A percentile compares a stretch with the other conserved stretches of the same genome.
Evolutionary conservation across 2,329 filamentous ascomycete genomes (phyloP).

Genomic region (Xylariaceae sp.): DNA sequence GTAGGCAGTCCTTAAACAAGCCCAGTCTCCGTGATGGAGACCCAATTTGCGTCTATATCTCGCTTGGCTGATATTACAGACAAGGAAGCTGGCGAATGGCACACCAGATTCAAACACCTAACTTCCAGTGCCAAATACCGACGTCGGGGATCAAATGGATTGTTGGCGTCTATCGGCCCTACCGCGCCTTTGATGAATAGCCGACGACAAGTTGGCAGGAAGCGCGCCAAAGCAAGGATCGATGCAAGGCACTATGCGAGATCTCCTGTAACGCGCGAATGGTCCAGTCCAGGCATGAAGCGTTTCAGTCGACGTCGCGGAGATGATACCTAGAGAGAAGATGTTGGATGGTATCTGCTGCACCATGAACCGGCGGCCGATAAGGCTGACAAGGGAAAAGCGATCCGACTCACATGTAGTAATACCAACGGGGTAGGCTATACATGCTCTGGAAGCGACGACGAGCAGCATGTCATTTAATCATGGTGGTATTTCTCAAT

Average conservation of each 20-base stretch:
- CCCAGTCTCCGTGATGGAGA: too few species aligned
- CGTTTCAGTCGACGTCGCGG: background rate
- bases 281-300: background rate
- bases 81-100: background rate
- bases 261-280: background rate
- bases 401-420: background rate
- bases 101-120: background rate
- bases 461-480: background rate
- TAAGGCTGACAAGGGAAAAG: background rate
- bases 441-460: too few species aligned
- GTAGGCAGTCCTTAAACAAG: too few species aligned
- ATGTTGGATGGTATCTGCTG: background rate
- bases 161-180: background rate
- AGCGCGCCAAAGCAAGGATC: background rate
- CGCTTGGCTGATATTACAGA: background rate
- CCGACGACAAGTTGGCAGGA: background rate
- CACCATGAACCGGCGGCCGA: background rate
- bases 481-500: background rate
- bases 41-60: background rate
- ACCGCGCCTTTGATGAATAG: background rate
- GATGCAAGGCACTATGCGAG: background rate
- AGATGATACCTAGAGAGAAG: background rate
- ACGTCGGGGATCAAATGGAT: background rate
- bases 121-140: background rate
- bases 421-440: too few species aligned